These are phyloP conservation scores for Cucurbita moschata DNA, from an alignment of 306 rosid genomes.

Conservation along the genomic window DNA sequence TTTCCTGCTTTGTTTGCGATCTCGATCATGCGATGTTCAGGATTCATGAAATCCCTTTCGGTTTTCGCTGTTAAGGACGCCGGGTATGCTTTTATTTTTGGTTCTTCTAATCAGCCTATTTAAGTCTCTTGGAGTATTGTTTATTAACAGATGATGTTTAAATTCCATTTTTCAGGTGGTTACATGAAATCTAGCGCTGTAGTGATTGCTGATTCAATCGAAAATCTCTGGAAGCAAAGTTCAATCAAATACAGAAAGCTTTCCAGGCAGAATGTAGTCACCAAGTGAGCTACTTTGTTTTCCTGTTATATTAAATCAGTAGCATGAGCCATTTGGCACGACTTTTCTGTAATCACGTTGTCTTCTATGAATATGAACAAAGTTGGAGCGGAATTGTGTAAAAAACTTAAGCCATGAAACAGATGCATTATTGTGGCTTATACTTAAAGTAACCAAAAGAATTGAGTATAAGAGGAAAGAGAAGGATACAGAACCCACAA, in stretches of 20 bases:
- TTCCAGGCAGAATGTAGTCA: not conserved
- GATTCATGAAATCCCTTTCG: not conserved
- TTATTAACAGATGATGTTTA: not conserved
- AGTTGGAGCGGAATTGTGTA: not conserved
- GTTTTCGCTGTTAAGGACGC: too few relatives aligned
- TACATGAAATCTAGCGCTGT: slow-evolving; percentile 87
- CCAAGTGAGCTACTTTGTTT: not conserved
- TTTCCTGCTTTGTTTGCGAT: not conserved
- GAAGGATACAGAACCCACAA: not conserved
- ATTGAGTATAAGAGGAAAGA: too few relatives aligned
- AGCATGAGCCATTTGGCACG: not conserved
- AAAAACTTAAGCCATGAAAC: not conserved
- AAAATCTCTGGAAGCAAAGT: slow-evolving; percentile 50
- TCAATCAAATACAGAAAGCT: slow-evolving; percentile 42
- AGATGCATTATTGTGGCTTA: not conserved
- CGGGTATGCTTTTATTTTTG: too few relatives aligned
- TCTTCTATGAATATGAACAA: not conserved
- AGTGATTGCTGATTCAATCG: slow-evolving; percentile 77
- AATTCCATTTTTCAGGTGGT: slow-evolving; percentile 52
- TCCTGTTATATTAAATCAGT: not conserved
- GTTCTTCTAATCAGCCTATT: too few relatives aligned
- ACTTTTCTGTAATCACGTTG: not conserved
- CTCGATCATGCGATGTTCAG: not conserved
- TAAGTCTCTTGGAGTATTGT: not conserved
- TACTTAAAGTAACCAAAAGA: not conserved